Evolutionary conservation across 2,329 filamentous ascomycete species (phyloP), one percentile per base, ranked within the genome.

Genomic region (Fusarium annulatum): DNA sequence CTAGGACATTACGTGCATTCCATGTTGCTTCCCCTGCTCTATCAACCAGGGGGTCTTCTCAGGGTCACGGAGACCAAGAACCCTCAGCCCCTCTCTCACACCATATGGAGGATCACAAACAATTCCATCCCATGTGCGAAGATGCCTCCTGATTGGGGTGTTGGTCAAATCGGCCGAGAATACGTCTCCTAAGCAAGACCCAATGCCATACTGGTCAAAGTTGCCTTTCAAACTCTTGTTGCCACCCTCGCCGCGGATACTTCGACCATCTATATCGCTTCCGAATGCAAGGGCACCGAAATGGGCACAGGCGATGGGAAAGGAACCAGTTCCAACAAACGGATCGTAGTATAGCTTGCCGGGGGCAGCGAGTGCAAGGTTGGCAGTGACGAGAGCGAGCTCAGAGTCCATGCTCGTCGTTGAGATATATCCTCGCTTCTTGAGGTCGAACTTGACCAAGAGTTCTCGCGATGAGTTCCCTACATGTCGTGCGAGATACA

Each of bases 361-460:
- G 0, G 95, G 93, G 0, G 86, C 91, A 0, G 95, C 95, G 19
- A 94, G 89, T 1, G 94, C 94, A 75, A 99, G 91, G 79, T 98
- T 99, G 4, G 96, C 96, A 1, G 95, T 98, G 28, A 99, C 86
- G 2, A 99, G 88, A 18, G 95, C 94, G 48, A 99, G 87, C 81
- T 98, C 96, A 0, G 96, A 93, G 80, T 99, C 96, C 96, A 99
- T 98, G 51, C 94, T 96, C 0, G 96, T 99, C 1, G 96, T 98
- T 75, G 93, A 94, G 77, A 99, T 98, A 80, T 99, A 99, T 43
- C 89, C 88, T 34, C 96, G 87, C 83, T 97, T 97, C 86, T 99
- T 99, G 28, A 99, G 87, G 80, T 97, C 95, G 78, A 95, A 97
- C 30, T 88, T 92, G 41, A 89, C 85, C 38, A 94, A 87, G 9